These are phyloP conservation scores for Didymella arachidicola DNA, from an alignment of 2,329 filamentous ascomycete species.

Conservation along the genomic window DNA sequence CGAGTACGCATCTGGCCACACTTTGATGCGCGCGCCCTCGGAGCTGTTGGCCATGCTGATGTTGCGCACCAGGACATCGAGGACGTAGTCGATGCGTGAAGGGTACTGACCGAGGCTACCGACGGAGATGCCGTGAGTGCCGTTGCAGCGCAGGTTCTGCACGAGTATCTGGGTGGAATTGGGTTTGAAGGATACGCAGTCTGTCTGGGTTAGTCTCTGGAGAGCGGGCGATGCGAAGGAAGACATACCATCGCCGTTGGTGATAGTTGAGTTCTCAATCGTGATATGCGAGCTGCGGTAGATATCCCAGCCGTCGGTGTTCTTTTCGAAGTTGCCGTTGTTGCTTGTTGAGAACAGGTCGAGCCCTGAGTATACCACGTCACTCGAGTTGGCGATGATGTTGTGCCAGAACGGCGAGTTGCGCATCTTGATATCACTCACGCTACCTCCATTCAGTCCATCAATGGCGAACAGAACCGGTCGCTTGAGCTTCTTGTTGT, in stretches of 20 bases:
- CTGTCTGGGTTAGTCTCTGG: neutral
- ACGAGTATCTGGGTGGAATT: constrained; percentile 72
- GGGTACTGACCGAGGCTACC: constrained; percentile 71
- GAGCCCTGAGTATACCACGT: constrained; percentile 44
- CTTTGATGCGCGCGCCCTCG: constrained; percentile 24
- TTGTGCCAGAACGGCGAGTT: constrained; percentile 48
- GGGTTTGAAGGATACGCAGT: constrained; percentile 73
- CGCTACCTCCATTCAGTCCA: constrained; percentile 15
- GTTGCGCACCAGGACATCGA: constrained; percentile 64
- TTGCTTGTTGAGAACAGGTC: constrained; percentile 24
- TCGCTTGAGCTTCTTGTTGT: constrained; percentile 20
- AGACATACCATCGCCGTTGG: constrained; percentile 54
- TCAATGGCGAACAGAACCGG: constrained; percentile 18
- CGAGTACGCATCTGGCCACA: constrained; percentile 65
- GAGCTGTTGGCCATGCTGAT: constrained; percentile 38
- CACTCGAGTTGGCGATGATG: constrained; percentile 57
- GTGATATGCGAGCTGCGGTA: constrained; percentile 65
- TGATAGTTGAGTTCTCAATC: constrained; percentile 68
- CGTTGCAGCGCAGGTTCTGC: constrained; percentile 70
- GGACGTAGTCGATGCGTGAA: constrained; percentile 68
- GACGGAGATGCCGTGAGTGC: constrained; percentile 72
- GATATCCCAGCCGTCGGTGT: constrained; percentile 60
- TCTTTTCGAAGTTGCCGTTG: constrained; percentile 25
- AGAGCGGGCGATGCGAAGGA: no score
- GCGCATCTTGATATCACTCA: constrained; percentile 15